These are phyloP conservation scores for Eimeria tenella DNA, from an alignment of 169 alveolate genomes.

Conservation along the genomic window DNA sequence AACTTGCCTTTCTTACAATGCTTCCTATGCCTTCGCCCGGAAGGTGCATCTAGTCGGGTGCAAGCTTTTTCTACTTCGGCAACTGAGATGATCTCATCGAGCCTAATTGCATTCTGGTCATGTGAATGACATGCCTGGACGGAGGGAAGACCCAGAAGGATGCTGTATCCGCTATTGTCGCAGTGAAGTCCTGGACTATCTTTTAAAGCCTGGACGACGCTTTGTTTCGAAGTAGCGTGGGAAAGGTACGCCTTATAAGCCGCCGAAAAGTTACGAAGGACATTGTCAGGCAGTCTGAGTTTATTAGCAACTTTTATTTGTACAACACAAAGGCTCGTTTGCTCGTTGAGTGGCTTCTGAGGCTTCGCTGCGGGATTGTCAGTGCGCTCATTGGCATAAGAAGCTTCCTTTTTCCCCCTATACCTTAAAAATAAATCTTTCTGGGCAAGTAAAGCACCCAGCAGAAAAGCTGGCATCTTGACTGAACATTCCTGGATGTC, in stretches of 20 bases:
- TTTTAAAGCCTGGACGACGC: constrained; percentile 46
- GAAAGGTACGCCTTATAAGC: constrained; percentile 53
- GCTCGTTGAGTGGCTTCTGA: neutral
- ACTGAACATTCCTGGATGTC: constrained; percentile 53
- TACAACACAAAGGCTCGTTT: neutral
- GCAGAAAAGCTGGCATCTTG: constrained; percentile 42
- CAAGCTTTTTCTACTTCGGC: neutral
- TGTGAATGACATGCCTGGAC: neutral
- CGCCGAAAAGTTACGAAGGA: constrained; percentile 32
- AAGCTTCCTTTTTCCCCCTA: neutral
- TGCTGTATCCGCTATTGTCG: neutral
- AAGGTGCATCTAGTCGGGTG: neutral
- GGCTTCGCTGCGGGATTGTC: no score
- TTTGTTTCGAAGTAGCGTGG: constrained; percentile 55
- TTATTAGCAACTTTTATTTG: constrained; percentile 42
- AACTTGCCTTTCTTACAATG: neutral
- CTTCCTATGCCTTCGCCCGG: neutral
- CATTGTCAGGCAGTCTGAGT: constrained; percentile 27
- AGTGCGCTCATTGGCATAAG: neutral
- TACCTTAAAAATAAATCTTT: constrained; percentile 18
- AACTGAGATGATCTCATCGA: neutral
- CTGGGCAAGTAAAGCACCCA: constrained; percentile 60
- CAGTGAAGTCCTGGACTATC: neutral
- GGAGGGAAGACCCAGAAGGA: neutral
- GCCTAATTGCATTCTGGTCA: neutral